phyloP scores from a whole-genome alignment of 176 grass and related monocot species.

The Eragrostis nindensis region DNA sequence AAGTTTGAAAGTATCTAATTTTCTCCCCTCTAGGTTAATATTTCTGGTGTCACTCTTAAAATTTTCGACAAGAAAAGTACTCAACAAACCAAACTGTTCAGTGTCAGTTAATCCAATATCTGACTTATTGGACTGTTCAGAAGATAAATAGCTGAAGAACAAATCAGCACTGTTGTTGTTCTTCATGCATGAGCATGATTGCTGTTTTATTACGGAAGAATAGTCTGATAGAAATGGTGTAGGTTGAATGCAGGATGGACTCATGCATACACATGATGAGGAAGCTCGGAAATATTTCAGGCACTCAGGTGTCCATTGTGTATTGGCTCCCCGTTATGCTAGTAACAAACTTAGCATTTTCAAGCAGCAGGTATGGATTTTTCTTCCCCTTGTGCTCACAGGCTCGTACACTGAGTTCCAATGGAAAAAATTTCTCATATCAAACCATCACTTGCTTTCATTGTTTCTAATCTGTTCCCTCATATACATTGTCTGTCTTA shows the following conservation, averaged over 20 bases:
- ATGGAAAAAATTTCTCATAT: not conserved
- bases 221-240: conserved; percentile 59
- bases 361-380: conserved; percentile 85
- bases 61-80: not conserved
- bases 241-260: conserved; percentile 84
- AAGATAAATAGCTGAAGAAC: conserved; percentile 22
- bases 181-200: not conserved
- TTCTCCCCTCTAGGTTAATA: not conserved
- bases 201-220: conserved; percentile 17
- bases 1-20: not conserved
- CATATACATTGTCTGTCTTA: not conserved
- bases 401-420: not conserved
- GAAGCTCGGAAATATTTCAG: conserved; percentile 91
- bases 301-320: conserved; percentile 89
- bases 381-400: not conserved
- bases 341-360: conserved; percentile 99
- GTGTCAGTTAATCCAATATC: not conserved
- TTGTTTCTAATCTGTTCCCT: not conserved
- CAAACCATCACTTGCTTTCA: not conserved
- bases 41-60: not conserved
- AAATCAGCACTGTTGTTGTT: conserved; percentile 18
- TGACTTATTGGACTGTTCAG: not conserved
- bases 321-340: conserved; percentile 85
- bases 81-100: not conserved
- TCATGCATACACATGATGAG: conserved; percentile 98